phyloP scores from a whole-genome alignment of 2,329 filamentous ascomycete genomes.

The Sporothrix protearum region DNA sequence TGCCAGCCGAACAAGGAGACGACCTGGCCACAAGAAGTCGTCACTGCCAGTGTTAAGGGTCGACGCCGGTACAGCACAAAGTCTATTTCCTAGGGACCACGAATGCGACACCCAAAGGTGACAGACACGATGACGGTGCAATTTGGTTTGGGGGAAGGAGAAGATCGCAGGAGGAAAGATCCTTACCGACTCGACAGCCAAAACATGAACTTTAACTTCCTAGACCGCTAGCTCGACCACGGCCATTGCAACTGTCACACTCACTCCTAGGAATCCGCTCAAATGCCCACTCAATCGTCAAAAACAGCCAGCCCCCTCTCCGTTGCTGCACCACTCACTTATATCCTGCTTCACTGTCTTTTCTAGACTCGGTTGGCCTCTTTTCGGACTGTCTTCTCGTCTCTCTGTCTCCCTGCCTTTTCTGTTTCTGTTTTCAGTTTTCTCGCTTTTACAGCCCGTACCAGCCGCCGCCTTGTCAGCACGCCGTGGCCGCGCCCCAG shows the following conservation, averaged over 20 bases:
- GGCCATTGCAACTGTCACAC: too few relatives aligned
- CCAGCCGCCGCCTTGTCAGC: constrained; percentile 30
- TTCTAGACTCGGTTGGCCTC: too few relatives aligned
- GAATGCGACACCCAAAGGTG: not conserved
- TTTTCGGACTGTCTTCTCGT: too few relatives aligned
- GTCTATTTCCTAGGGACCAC: not conserved
- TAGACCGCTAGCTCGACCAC: too few relatives aligned
- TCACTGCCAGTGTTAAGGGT: not conserved
- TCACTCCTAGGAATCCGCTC: too few relatives aligned
- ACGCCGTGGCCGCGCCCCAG: constrained; percentile 27
- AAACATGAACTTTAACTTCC: not conserved
- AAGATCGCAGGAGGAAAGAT: not conserved
- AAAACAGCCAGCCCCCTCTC: too few relatives aligned
- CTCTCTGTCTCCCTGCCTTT: too few relatives aligned
- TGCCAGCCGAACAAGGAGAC: not conserved
- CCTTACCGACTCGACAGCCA: not conserved
- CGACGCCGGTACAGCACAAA: not conserved
- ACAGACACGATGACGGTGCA: not conserved
- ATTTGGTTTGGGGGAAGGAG: not conserved
- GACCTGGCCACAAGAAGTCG: not conserved
- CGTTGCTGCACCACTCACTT: too few relatives aligned
- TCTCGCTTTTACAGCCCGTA: constrained; percentile 27
- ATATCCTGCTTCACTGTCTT: too few relatives aligned
- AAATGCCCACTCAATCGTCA: too few relatives aligned
- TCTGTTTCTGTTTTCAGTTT: too few relatives aligned